Conservation (phyloP, 768 basidiomycete genomes). For the Phaeotremella fagi region DNA sequence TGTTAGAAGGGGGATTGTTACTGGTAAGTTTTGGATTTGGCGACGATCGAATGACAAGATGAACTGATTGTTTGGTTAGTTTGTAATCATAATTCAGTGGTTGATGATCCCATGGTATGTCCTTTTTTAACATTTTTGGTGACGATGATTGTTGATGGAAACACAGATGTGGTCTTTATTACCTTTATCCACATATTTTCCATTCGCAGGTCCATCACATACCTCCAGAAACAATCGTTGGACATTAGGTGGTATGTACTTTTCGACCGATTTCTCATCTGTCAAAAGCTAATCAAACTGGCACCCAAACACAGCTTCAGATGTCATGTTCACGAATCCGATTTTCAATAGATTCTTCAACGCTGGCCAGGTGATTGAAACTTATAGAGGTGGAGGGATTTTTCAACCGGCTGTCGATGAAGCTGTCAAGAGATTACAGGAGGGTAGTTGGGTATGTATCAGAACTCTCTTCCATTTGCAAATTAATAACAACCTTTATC, state of each 20-base stretch:
- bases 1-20: conserved; percentile 32
- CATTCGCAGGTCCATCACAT: conserved; percentile 29
- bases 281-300: background rate
- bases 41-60: background rate
- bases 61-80: conserved; percentile 53
- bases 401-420: conserved; percentile 78
- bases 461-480: too few relatives aligned
- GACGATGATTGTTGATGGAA: conserved; percentile 50
- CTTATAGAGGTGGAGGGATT: conserved; percentile 81
- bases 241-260: conserved; percentile 62
- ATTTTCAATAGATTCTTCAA: conserved; percentile 82
- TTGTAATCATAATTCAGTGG: conserved; percentile 88
- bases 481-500: background rate
- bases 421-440: conserved; percentile 74
- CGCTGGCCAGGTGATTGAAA: conserved; percentile 85
- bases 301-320: conserved; percentile 46
- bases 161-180: conserved; percentile 84
- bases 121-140: background rate
- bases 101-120: conserved; percentile 46
- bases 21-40: conserved; percentile 17
- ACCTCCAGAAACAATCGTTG: conserved; percentile 58
- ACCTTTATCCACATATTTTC: conserved; percentile 28
- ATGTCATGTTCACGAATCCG: conserved; percentile 93
- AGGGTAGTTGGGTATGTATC: conserved; percentile 71
- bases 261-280: background rate